These are phyloP conservation scores for Roridomyces roridus DNA, from an alignment of 768 basidiomycete genomes.

Conservation along the genomic window DNA sequence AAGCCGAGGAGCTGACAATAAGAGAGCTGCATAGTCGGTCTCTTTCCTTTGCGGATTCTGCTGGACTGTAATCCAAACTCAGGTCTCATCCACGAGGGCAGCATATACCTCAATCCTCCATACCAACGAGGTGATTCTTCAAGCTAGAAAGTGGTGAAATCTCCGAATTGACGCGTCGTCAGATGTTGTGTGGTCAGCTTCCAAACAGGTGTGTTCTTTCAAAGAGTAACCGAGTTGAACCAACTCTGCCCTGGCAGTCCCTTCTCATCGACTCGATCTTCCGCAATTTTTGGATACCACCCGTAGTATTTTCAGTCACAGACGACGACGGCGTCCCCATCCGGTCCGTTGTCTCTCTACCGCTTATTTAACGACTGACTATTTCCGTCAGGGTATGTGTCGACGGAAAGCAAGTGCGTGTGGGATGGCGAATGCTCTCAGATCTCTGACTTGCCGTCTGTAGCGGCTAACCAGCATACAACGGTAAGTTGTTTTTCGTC, in stretches of 20 bases:
- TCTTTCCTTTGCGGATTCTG: background rate
- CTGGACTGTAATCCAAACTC: background rate
- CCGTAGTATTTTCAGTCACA: constrained; percentile 74
- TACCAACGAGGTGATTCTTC: constrained; percentile 70
- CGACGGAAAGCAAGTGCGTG: constrained; percentile 81
- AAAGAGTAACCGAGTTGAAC: no score
- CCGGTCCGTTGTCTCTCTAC: background rate
- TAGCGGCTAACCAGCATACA: constrained; percentile 62
- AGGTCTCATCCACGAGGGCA: constrained; percentile 73
- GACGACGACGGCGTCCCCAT: constrained; percentile 53
- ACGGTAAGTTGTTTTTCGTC: background rate
- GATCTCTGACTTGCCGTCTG: constrained; percentile 5
- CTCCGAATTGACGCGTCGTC: background rate
- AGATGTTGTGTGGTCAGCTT: constrained; percentile 82
- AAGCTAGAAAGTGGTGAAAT: background rate
- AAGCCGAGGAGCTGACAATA: background rate
- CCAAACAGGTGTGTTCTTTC: constrained; percentile 58
- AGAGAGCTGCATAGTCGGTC: constrained; percentile 13
- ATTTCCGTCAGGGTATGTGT: constrained; percentile 54
- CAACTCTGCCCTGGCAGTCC: constrained; percentile 15
- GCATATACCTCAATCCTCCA: constrained; percentile 71
- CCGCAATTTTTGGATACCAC: constrained; percentile 80
- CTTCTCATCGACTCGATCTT: constrained; percentile 80
- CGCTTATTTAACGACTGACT: background rate
- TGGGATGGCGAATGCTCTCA: constrained; percentile 6